Conservation (phyloP, 345 rosid species). For the Camelina sativa region DNA sequence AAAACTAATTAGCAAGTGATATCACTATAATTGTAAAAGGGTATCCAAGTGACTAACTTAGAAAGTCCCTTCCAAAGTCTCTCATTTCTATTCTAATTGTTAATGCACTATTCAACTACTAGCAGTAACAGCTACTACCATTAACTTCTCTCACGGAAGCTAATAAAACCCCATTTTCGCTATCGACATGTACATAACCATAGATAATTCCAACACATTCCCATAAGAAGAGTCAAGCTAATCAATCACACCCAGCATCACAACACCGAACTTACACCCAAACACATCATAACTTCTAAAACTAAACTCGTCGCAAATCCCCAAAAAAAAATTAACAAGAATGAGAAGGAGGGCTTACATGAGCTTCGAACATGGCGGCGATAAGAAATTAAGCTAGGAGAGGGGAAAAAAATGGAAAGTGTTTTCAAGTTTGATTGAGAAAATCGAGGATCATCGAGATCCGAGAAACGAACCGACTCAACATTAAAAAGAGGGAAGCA, state of each 20-base stretch:
- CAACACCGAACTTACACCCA: constrained; percentile 3
- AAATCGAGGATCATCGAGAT: constrained; percentile 49
- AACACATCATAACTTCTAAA: neutral
- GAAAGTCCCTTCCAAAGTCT: neutral
- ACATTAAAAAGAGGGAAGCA: constrained; percentile 15
- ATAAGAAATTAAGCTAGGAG: constrained; percentile 29
- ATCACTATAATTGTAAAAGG: neutral
- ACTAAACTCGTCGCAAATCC: constrained; percentile 17
- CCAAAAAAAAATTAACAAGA: neutral
- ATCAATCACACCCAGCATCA: constrained; percentile 2
- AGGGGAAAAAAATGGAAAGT: constrained; percentile 13
- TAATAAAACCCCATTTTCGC: constrained; percentile 17
- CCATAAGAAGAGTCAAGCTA: neutral
- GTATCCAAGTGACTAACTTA: neutral
- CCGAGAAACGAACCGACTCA: constrained; percentile 43
- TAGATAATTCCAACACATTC: neutral
- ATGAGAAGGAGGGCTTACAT: constrained; percentile 52
- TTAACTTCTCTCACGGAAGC: constrained; percentile 8
- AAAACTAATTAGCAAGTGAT: neutral
- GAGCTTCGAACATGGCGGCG: constrained; percentile 90
- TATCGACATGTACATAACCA: neutral
- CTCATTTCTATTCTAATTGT: neutral
- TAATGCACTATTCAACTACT: constrained; percentile 16
- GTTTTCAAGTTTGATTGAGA: constrained; percentile 42
- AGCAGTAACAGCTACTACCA: constrained; percentile 7